Conservation (phyloP, 257 asterid species). For the Schizonepeta tenuifolia region DNA sequence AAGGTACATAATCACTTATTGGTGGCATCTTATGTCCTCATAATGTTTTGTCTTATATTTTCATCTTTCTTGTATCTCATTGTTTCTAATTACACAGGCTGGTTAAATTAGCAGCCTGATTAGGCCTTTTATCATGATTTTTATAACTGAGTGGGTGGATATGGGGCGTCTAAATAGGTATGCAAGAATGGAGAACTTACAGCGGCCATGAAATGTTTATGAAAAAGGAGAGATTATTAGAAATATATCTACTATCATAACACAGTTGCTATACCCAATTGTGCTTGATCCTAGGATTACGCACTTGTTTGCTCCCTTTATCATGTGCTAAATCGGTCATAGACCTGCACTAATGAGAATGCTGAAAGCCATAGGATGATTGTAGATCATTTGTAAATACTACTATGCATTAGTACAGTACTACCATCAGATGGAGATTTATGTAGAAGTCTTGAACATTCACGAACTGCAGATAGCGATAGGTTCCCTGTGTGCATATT, state of each 20-base stretch:
- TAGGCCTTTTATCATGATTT: conserved; percentile 27
- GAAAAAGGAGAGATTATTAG: background rate
- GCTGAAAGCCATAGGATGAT: conserved; percentile 7
- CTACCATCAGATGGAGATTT: background rate
- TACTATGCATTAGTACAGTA: background rate
- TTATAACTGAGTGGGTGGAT: conserved; percentile 24
- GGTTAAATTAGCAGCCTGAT: conserved; percentile 18
- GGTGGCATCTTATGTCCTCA: conserved; percentile 33
- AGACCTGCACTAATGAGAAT: background rate
- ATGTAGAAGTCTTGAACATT: background rate
- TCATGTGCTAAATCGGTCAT: conserved; percentile 3
- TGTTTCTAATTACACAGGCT: conserved; percentile 14
- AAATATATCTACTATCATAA: background rate
- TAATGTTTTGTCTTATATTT: conserved; percentile 32
- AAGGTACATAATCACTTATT: conserved; percentile 64
- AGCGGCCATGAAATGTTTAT: background rate
- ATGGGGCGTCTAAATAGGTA: conserved; percentile 23
- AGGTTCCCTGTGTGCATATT: conserved; percentile 11
- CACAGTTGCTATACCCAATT: background rate
- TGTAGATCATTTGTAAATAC: background rate
- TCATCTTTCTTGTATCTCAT: conserved; percentile 27
- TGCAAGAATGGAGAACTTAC: conserved; percentile 8
- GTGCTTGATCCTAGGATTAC: conserved; percentile 20
- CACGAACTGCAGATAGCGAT: conserved; percentile 2
- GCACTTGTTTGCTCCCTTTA: background rate